Evolutionary conservation across 129 eudicot genomes (phyloP), one percentile per base, ranked within the genome.

Genomic region (Pseudognaphalium luteoalbum): DNA sequence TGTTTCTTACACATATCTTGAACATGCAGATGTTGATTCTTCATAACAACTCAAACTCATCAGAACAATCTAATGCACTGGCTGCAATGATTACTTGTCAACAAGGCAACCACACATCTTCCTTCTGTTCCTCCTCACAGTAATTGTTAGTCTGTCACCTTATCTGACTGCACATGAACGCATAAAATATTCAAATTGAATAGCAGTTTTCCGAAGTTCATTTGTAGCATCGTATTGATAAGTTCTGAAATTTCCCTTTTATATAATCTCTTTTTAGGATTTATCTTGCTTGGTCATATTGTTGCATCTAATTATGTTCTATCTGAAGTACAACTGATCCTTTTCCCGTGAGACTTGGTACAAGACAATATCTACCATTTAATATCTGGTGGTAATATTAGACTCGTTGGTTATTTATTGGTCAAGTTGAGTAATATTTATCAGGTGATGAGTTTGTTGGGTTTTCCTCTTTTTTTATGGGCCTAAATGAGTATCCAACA

Each of bases 21-120:
- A 59, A 78, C 7, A 62, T 47, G 82, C 71, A 70, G 76, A 60
- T 70, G 39, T 33, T 70, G 75, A 76, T 56, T 35, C 51, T 67
- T 29, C 59, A 35, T 16, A 37, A 47, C 52, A 37, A 8, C 3
- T 19, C 57, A 42, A 74, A 30, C 30, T 42, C 37, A 9, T 25
- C 58, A 61, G 63, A 75, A 67, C 42, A 68, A 68, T 14, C 60
- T 59, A 62, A 41, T 37, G 68, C 12, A 47, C 62, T 6, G 66
- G 9, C 56, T 12, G 15, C 39, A 52, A 7, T 5, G 69, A 41
- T 17, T 35, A 61, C 15, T 37, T 54, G 70, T 77, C 60, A 68
- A 34, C 16, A 28, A 54, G 58, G 74, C 57, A 9, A 66, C 79
- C 28, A 29, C 19, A 65, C 25, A 65, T 33, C 25, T 41, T 41